Evolutionary conservation across 345 rosid genomes (phyloP), one percentile per base, ranked within the genome.

Genomic region (Eucalyptus polyanthemos): DNA sequence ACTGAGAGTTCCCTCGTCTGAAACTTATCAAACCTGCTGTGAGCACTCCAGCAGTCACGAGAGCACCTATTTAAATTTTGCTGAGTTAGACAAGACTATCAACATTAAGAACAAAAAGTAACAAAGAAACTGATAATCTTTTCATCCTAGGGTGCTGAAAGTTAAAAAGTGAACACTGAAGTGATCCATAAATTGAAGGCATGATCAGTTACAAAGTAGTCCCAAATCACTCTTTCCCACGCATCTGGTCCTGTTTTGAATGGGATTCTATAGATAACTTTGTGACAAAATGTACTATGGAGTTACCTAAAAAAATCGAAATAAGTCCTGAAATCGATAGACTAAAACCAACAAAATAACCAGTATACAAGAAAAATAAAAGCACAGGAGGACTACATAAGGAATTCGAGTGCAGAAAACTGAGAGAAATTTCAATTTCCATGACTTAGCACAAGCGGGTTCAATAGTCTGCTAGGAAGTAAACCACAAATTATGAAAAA

Each of bases 21-120:
- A 94, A 94, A 91, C 95, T 94, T 54, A 94, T 88, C 89, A 98
- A 92, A n/a, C 99, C 99, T 5, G 99, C 99, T 2, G 98, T 97
- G 12, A 98, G 98, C 89, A 98, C 99, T 90, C 99, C 99, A 4
- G 99, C 98, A 27, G 99, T 97, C 94, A 93, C 83, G 11, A 97
- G 93, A 51, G 99, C 99, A 65, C 99, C 99, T 97, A 29, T 58
- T 56, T 34, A 86, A 53, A n/a, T 12, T 72, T 37, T 40, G 25
- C 22, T 21, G 25, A 37, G 83, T 72, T 72, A 72, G 83, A 19
- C 83, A 37, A 72, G 83, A 40, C 83, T 72, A 37, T 37, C 11
- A 72, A 37, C 83, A 72, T 72, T 5, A 72, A 37, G 45, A 72
- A 72, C 3, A 0, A 11, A 72, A 69, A 19, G 24, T 88, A 51